Conservation (phyloP, 306 rosid genomes). For the Dalbergia oliveri region DNA sequence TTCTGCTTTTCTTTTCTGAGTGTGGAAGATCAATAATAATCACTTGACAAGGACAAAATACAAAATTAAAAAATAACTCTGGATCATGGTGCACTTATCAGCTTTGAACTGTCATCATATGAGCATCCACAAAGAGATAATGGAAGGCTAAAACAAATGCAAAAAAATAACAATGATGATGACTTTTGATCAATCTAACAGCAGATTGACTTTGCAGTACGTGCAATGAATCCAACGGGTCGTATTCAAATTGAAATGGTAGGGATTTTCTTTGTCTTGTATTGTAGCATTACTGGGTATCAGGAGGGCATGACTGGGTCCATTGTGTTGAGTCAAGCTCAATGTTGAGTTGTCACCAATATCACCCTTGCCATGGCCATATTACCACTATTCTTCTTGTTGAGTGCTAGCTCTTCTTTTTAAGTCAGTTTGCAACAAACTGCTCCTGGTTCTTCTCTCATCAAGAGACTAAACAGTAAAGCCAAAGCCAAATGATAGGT, state of each 20-base stretch:
- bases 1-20: slow-evolving; percentile 1
- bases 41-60: neutral
- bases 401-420: slow-evolving; percentile 24
- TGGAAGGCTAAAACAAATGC: neutral
- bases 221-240: slow-evolving; percentile 22
- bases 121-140: slow-evolving; percentile 31
- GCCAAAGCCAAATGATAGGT: neutral
- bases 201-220: slow-evolving; percentile 31
- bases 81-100: neutral
- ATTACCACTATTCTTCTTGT: slow-evolving; percentile 33
- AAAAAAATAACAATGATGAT: neutral
- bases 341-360: slow-evolving; percentile 25
- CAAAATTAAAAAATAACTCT: neutral
- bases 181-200: slow-evolving; percentile 16
- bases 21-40: neutral
- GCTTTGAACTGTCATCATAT: neutral
- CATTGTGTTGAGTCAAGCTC: slow-evolving; percentile 32
- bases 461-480: slow-evolving; percentile 23
- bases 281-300: slow-evolving; percentile 23
- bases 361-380: neutral
- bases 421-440: slow-evolving; percentile 25
- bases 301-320: slow-evolving; percentile 10
- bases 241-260: slow-evolving; percentile 5
- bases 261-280: slow-evolving; percentile 33
- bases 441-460: slow-evolving; percentile 11